Evolutionary conservation across 441 rosid species (phyloP).

Genomic region (Populus hybrid): DNA sequence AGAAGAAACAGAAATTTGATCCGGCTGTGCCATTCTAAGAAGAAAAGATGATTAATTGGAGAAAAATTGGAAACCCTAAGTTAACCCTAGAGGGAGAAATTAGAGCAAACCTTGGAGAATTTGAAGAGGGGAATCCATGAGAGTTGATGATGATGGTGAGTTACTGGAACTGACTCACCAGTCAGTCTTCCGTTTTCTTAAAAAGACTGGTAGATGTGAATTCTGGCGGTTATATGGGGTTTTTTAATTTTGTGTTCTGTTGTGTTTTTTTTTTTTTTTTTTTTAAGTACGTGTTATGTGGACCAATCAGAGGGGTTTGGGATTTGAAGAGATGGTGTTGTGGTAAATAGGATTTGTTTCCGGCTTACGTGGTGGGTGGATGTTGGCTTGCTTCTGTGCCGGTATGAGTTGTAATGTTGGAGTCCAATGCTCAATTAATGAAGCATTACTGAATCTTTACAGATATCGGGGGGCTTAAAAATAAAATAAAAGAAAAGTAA

Average conservation of each 20-base stretch:
- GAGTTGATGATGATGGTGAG: background rate
- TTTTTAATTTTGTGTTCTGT: background rate
- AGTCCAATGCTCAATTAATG: background rate
- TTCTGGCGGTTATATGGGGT: background rate
- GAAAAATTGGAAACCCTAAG: background rate
- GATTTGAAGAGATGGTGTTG: background rate
- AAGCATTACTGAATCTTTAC: background rate
- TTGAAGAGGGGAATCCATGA: background rate
- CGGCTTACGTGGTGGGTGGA: background rate
- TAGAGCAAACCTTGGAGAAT: background rate
- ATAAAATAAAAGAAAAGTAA: no score
- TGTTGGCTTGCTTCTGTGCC: background rate
- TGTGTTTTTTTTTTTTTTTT: no score
- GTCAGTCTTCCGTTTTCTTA: background rate
- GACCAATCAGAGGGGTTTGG: background rate
- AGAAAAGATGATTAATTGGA: background rate
- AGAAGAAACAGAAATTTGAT: slow-evolving; percentile 31
- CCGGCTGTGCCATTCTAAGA: slow-evolving; percentile 48
- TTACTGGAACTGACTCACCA: background rate
- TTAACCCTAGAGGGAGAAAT: background rate
- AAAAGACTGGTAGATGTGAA: background rate
- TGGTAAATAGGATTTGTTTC: background rate
- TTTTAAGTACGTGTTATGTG: background rate
- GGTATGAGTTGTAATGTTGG: background rate
- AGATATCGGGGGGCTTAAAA: background rate